phyloP scores from a whole-genome alignment of 805 yeast species.

The Millerozyma acaciae region DNA sequence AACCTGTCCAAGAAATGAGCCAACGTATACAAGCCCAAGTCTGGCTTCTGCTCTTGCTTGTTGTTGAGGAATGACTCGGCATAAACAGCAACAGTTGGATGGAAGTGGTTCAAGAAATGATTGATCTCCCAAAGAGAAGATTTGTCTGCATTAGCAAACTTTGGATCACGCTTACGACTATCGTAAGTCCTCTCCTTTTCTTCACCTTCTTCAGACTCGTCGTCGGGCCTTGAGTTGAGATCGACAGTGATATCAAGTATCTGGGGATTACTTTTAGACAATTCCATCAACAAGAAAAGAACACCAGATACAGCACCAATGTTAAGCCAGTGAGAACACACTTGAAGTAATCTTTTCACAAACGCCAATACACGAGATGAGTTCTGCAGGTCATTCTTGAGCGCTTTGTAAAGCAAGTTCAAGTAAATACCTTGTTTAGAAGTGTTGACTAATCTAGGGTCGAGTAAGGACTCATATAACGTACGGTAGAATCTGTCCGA shows the following conservation, averaged over 20 bases:
- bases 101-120: constrained; percentile 76
- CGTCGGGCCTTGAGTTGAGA: constrained; percentile 45
- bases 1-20: constrained; percentile 92
- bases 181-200: constrained; percentile 50
- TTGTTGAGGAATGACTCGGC: constrained; percentile 61
- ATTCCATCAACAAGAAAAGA: constrained; percentile 66
- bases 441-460: constrained; percentile 75
- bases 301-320: constrained; percentile 86
- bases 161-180: constrained; percentile 89
- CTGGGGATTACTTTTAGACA: constrained; percentile 61
- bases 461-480: constrained; percentile 83
- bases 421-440: constrained; percentile 92
- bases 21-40: constrained; percentile 81
- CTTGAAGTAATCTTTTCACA: constrained; percentile 84
- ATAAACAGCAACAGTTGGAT: constrained; percentile 84
- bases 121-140: constrained; percentile 85
- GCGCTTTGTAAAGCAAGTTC: constrained; percentile 78
- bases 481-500: constrained; percentile 78
- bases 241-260: constrained; percentile 59
- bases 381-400: constrained; percentile 59
- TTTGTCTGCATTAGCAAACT: constrained; percentile 76
- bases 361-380: constrained; percentile 76
- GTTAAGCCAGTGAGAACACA: constrained; percentile 80
- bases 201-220: constrained; percentile 24
- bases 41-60: constrained; percentile 67